Base-by-base conservation (phyloP, 192 early-diverging fungal species). In the Blastocladiella britannica region DNA sequence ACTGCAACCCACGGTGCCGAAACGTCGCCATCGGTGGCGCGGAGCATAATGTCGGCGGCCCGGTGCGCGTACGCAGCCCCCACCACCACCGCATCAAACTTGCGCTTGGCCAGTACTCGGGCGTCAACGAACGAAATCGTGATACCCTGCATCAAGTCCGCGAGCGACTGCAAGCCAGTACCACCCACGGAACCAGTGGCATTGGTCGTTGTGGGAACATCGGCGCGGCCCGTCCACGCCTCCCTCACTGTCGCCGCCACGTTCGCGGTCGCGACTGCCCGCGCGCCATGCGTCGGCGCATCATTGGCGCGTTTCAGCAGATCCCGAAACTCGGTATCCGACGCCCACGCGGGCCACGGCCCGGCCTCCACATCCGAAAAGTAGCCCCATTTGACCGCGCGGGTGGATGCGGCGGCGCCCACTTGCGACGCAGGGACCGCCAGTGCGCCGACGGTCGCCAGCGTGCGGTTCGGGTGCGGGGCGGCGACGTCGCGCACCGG, bases 341-440 rank as follows among this genome's bases (percentile, higher is more conserved):
- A 20, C 20, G 77, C 74, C 62, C 64, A 79, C 9, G 70, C 64
- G 25, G 69, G n/a, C 54, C 72, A 80, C 15, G 78, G 78, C 1
- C 78, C 78, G 24, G 65, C 52, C 5, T 71, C 58, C 15, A 77
- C 62, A 54, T 80, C 78, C 37, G 65, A 63, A 57, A 79, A 79
- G 53, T 69, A 69, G 9, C 76, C 76, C 72, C 73, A 80, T 54
- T 80, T 80, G 7, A 55, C 26, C 2, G 72, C 72, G 3, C 55
- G 60, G 23, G 60, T 65, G n/a, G 65, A 65, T 3, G 25, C 2
- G 26, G 51, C 15, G 59, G n/a, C n/a, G n/a, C n/a, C n/a, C n/a
- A n/a, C n/a, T n/a, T n/a, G n/a, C n/a, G n/a, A n/a, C n/a, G n/a
- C n/a, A n/a, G 72, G 65, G 52, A 63, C 28, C 26, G 68, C 71